A percentile compares a stretch with the other conserved stretches of the same genome.
Evolutionary conservation across 1,284 basidiomycete species (phyloP).

Genomic region (Porogramme epimiltina): DNA sequence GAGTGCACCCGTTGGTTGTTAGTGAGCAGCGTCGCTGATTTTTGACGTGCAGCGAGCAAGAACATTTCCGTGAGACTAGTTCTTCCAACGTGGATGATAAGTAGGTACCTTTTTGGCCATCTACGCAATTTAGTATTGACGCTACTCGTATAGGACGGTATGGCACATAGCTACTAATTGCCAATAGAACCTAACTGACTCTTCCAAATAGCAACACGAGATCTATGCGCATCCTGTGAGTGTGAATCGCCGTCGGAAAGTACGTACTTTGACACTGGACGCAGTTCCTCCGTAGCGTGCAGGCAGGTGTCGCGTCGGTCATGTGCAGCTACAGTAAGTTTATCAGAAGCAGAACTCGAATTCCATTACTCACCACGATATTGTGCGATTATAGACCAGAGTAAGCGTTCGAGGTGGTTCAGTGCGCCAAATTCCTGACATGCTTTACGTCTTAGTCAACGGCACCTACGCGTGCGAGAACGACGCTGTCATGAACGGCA

Average conservation of each 20-base stretch:
- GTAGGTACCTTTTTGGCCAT: conserved; percentile 29
- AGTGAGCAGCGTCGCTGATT: background rate
- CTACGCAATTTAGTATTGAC: background rate
- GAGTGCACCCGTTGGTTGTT: background rate
- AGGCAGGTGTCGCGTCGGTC: conserved; percentile 66
- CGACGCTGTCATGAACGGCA: conserved; percentile 64
- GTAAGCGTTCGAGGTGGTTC: conserved; percentile 27
- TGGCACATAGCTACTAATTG: background rate
- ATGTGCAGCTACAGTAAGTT: conserved; percentile 71
- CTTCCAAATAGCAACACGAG: conserved; percentile 50
- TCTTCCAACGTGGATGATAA: conserved; percentile 69
- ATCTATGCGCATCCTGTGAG: conserved; percentile 50
- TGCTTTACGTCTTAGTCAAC: conserved; percentile 45
- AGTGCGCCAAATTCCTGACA: no score
- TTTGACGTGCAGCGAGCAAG: conserved; percentile 45
- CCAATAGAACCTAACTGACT: background rate
- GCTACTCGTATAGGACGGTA: conserved; percentile 10
- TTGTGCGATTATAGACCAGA: conserved; percentile 37
- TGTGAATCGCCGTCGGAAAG: conserved; percentile 12
- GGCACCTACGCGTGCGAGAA: conserved; percentile 72
- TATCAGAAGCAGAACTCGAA: no score
- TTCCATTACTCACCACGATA: background rate
- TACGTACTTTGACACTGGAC: background rate
- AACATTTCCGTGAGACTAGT: conserved; percentile 52
- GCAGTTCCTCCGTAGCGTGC: conserved; percentile 63